phyloP scores from a whole-genome alignment of 2,329 filamentous ascomycete genomes.

The Fusarium mangiferae region DNA sequence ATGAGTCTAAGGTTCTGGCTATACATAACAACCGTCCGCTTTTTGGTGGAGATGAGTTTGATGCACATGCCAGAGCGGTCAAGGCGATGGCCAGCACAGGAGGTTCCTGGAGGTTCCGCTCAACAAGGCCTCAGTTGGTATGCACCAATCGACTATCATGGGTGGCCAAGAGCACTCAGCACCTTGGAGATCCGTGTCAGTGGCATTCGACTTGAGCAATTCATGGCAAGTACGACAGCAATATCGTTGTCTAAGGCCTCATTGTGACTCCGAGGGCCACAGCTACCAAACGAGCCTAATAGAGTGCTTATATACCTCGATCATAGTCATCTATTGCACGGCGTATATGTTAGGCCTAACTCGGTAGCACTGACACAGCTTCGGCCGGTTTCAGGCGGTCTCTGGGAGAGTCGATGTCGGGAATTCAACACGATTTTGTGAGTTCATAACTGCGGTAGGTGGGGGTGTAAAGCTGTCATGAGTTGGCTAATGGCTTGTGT shows the following conservation, averaged over 20 bases:
- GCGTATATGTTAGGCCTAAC: not conserved
- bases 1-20: not conserved
- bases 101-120: not conserved
- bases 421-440: too few species aligned
- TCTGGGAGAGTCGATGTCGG: not conserved
- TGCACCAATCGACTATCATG: not conserved
- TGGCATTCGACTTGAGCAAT: not conserved
- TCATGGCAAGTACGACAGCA: not conserved
- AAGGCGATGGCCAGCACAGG: not conserved
- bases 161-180: not conserved
- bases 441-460: not conserved
- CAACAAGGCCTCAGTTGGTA: not conserved
- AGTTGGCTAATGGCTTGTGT: too few species aligned
- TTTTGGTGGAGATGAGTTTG: not conserved
- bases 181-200: not conserved
- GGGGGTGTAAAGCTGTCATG: not conserved
- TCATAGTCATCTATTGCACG: not conserved
- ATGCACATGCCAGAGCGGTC: not conserved
- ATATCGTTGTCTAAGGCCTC: not conserved
- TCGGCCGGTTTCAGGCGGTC: not conserved
- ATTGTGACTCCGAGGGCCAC: not conserved
- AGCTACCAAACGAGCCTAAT: not conserved
- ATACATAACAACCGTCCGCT: not conserved
- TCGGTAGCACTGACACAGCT: not conserved
- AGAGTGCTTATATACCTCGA: not conserved